Evolutionary conservation across 768 basidiomycete species (phyloP), one percentile per base, ranked within the genome.

Genomic region (Serendipita sp.): DNA sequence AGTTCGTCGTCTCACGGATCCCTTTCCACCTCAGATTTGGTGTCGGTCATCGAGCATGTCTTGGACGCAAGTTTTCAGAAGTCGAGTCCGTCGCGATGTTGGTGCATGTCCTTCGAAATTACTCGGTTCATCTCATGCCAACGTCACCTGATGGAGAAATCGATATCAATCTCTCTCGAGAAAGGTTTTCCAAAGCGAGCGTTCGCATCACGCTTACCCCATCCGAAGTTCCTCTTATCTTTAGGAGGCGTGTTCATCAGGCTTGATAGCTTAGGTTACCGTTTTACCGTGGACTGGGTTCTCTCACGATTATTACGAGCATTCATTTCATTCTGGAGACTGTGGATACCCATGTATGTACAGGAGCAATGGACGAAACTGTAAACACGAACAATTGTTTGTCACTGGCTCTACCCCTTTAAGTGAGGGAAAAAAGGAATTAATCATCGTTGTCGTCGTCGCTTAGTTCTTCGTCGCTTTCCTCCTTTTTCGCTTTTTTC

Each of bases 401-500:
- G 23, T 23, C 23, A 23, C 23, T 23, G 23, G 23, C 23, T 23
- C 23, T 23, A 23, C 23, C 23, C 23, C 23, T 23, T 13, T 41
- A 41, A 41, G 38, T 7, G 38, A 41, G 38, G 38, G 48, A 18
- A 51, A n/a, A 18, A 18, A 3, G 18, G 16, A 51, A 51, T 51
- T 32, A 7, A 18, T 51, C 7, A 16, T 51, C 48, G 48, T 51
- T 13, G 7, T 41, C 38, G 16, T 51, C 48, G 8, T 32, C 30
- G 30, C n/a, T 18, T 8, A 16, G 8, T 7, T 32, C 30, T 51
- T 51, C 69, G 28, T 65, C 67, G 11, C 62, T 68, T 18, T 58
- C 63, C 44, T 68, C 69, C 65, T 65, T 67, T 65, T 69, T 72
- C 54, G 69, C 65, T 65, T 69, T 60, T n/a, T 60, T 60, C 35